A percentile compares a stretch with the other conserved stretches of the same genome.
Conservation (phyloP, 768 basidiomycete genomes). For the Leccinellum luteum region DNA sequence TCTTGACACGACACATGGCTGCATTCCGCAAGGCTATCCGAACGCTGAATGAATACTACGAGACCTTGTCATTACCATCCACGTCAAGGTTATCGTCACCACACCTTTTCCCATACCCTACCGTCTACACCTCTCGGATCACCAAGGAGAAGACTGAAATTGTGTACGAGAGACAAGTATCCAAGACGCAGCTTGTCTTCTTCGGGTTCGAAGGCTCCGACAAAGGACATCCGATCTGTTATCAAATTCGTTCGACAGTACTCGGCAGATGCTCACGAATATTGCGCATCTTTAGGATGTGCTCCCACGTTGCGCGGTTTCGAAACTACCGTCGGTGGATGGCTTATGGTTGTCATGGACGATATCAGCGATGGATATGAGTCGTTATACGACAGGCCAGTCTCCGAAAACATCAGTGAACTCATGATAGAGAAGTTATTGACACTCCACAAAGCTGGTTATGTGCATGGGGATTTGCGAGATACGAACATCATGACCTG, state of each 20-base stretch:
- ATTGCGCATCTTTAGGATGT: constrained; percentile 16
- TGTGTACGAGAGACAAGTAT: constrained; percentile 15
- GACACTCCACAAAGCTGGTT: background rate
- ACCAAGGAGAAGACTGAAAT: constrained; percentile 3
- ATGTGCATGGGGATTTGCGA: background rate
- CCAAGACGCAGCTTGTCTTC: constrained; percentile 7
- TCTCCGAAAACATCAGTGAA: background rate
- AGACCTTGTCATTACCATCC: background rate
- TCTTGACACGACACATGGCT: constrained; percentile 20
- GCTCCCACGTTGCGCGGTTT: constrained; percentile 30
- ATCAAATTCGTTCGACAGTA: constrained; percentile 30
- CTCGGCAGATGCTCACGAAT: constrained; percentile 26
- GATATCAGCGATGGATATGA: background rate
- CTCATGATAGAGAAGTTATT: background rate
- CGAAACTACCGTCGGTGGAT: constrained; percentile 27
- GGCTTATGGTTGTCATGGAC: constrained; percentile 36
- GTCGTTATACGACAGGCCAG: background rate
- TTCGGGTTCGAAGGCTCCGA: constrained; percentile 10
- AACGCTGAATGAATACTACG: constrained; percentile 25
- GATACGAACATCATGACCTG: background rate
- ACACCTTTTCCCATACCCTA: constrained; percentile 5
- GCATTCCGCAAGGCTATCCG: constrained; percentile 25
- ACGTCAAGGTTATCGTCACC: background rate
- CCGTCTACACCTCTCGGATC: constrained; percentile 10
- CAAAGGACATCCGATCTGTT: constrained; percentile 14